A percentile compares a stretch with the other conserved stretches of the same genome.
phyloP scores from a whole-genome alignment of 768 basidiomycete genomes.

The Mycena pura region DNA sequence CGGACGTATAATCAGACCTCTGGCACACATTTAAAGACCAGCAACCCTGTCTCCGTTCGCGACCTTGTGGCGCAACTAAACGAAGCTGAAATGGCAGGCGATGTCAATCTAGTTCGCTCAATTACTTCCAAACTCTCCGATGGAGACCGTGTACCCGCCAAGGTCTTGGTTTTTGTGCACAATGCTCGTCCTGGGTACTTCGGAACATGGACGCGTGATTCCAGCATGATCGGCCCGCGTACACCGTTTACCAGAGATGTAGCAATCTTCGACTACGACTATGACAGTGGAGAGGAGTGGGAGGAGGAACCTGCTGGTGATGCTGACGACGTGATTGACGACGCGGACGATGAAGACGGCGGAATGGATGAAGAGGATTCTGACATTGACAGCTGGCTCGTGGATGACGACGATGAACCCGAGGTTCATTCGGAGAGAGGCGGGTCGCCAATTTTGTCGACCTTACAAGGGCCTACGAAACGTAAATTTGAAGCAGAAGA shows the following conservation, averaged over 20 bases:
- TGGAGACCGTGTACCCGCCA: slow-evolving; percentile 69
- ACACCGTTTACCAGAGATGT: slow-evolving; percentile 83
- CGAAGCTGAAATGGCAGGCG: slow-evolving; percentile 80
- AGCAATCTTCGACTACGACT: slow-evolving; percentile 82
- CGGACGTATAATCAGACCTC: slow-evolving; percentile 1
- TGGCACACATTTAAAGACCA: slow-evolving; percentile 42
- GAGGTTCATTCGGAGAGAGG: slow-evolving; percentile 33
- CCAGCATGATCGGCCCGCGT: slow-evolving; percentile 79
- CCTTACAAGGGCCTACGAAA: slow-evolving; percentile 47
- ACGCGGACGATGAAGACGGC: slow-evolving; percentile 68
- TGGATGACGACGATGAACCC: slow-evolving; percentile 72
- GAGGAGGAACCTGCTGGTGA: slow-evolving; percentile 85
- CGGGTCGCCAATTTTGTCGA: slow-evolving; percentile 15
- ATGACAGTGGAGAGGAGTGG: slow-evolving; percentile 98
- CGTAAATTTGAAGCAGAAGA: slow-evolving; percentile 67
- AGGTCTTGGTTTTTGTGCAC: slow-evolving; percentile 82
- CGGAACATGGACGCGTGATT: slow-evolving; percentile 92
- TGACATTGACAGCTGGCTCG: slow-evolving; percentile 81
- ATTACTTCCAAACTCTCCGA: slow-evolving; percentile 68
- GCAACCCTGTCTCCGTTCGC: slow-evolving; percentile 45
- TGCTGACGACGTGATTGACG: slow-evolving; percentile 77
- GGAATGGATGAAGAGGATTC: slow-evolving; percentile 70
- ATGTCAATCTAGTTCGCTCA: slow-evolving; percentile 70
- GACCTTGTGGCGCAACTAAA: slow-evolving; percentile 67
- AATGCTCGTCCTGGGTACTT: slow-evolving; percentile 92